Conservation (phyloP, 805 yeast species). For the Kodamaea sagamina region DNA sequence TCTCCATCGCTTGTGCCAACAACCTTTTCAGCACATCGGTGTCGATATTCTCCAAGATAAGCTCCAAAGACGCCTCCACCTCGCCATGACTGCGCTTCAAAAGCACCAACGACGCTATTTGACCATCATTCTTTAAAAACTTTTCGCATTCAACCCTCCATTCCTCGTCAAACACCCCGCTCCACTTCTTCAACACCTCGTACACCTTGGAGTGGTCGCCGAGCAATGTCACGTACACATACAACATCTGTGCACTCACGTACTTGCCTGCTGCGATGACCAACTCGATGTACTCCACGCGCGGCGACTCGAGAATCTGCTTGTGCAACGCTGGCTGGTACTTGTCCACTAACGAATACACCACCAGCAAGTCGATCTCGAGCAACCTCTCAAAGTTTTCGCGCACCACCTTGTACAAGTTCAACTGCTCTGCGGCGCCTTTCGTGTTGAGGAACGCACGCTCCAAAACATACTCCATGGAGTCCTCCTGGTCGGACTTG, state of each 20-base stretch:
- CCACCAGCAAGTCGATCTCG: conserved; percentile 30
- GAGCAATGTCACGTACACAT: conserved; percentile 26
- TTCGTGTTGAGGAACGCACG: conserved; percentile 20
- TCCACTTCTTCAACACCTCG: conserved; percentile 8
- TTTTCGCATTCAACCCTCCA: background rate
- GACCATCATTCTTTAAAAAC: conserved; percentile 15
- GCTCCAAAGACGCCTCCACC: conserved; percentile 12
- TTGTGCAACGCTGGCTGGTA: conserved; percentile 43
- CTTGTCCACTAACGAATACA: conserved; percentile 38
- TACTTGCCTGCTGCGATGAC: background rate
- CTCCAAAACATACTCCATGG: conserved; percentile 11
- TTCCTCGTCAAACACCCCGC: background rate
- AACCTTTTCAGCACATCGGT: conserved; percentile 1
- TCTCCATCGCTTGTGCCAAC: conserved; percentile 29
- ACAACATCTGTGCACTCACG: conserved; percentile 2
- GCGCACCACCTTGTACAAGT: conserved; percentile 25
- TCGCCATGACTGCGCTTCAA: conserved; percentile 24
- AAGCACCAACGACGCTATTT: conserved; percentile 34
- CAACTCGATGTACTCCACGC: conserved; percentile 8
- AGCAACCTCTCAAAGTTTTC: conserved; percentile 27
- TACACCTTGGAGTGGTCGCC: conserved; percentile 17
- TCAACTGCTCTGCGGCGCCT: conserved; percentile 24
- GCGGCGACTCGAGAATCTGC: conserved; percentile 27
- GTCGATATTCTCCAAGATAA: conserved; percentile 2
- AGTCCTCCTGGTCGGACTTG: conserved; percentile 15